Base-by-base conservation (phyloP, 345 rosid genomes). In the Capsella bursapastoris region DNA sequence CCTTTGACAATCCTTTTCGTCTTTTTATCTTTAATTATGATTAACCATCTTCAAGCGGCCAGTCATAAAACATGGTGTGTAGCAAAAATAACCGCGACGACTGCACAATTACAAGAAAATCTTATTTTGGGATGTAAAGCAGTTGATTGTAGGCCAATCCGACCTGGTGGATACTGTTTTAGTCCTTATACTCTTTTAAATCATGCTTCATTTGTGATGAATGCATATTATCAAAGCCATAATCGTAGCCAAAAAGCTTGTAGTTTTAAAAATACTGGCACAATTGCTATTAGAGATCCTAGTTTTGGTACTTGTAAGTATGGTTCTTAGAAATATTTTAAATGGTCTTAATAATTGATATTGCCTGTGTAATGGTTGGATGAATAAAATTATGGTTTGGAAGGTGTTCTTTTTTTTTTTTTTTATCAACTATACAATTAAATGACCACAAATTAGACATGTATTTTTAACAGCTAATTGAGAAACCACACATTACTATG, bases 121-220 rank as follows among this genome's bases (percentile, higher is more conserved):
- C n/a, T 47, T 6, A 15, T n/a, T 5, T n/a, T 47, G n/a, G 51
- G 8, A 47, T 47, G 51, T 15, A 47, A 47, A 14, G 9, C 22
- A 47, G 51, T 47, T 47, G 51, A 47, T 47, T 14, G 51, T 47
- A 15, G 51, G 3, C 51, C 51, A 14, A n/a, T 47, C 51, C 8
- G 1, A 47, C 51, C 51, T 2, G 22, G 51, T 47, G 51, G 51
- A 47, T 47, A 18, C 1, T 47, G 51, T 8, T 47, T 47, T 47
- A 6, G 0, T 2, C 51, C 51, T 0, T n/a, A 47, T n/a, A 47
- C 8, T 47, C 18, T 14, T 47, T 3, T 6, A 15, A 15, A n/a
- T 47, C 51, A 47, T 47, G 22, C 51, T n/a, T 47, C 51, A 7
- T 47, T 47, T 47, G 51, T 47, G 51, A 47, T 47, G 51, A 47